Percentiles rank a stretch among this genome's conserved stretches.
phyloP scores from a whole-genome alignment of 352 stramenopile species.

The Blastocystis sp. region DNA sequence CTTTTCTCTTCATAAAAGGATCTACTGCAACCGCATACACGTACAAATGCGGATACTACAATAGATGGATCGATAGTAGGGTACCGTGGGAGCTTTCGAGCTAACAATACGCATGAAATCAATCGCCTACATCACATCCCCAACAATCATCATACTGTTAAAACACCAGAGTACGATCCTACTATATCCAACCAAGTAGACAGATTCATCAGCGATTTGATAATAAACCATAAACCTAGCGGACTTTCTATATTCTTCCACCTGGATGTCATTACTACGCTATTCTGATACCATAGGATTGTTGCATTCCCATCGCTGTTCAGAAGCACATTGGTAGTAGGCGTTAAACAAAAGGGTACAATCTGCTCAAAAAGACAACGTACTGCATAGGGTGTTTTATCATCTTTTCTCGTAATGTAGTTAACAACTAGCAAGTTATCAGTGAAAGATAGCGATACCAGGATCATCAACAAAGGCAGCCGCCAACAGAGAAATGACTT shows the following conservation, averaged over 20 bases:
- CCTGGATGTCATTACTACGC: neutral
- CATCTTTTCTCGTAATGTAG: neutral
- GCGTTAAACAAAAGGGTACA: neutral
- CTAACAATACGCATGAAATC: neutral
- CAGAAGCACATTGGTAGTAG: neutral
- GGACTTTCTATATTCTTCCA: neutral
- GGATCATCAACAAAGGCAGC: conserved; percentile 1
- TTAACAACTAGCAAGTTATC: neutral
- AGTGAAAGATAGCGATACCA: neutral
- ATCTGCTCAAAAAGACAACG: neutral
- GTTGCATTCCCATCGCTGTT: neutral
- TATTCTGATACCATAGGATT: neutral
- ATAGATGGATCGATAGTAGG: neutral
- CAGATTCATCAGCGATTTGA: neutral
- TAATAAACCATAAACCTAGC: neutral
- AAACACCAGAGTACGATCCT: neutral
- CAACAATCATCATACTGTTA: neutral
- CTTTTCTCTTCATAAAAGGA: neutral
- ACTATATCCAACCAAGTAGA: neutral
- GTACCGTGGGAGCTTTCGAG: neutral
- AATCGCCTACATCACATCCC: neutral
- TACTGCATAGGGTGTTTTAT: neutral
- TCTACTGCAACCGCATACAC: neutral
- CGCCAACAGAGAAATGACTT: neutral
- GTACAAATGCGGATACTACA: conserved; percentile 3